Base-by-base conservation (phyloP, 1,139 yeast species). In the Pichia sp. region DNA sequence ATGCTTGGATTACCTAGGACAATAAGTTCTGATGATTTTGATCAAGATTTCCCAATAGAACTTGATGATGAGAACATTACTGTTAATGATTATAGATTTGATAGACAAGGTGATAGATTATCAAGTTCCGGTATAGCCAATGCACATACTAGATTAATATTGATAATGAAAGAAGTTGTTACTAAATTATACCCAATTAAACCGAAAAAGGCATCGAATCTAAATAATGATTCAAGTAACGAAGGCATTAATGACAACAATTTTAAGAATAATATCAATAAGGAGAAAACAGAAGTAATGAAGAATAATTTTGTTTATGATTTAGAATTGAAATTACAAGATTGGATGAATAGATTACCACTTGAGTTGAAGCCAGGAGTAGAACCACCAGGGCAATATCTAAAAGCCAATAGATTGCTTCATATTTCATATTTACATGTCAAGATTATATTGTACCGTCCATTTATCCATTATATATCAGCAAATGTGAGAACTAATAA, bases 41-140 rank as follows among this genome's bases (percentile, higher is more conserved):
- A 88, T 63, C 97, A 89, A 60, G 86, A 80, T 39, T 66, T 85
- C 47, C 96, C 96, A 1, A 69, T 74, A 25, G 96, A 86, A 52
- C 66, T 86, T 36, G 95, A 86, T 52, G 96, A 88, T 58, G 95
- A 86, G 55, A 80, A 82, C 58, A 79, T 88, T 42, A 85, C 95
- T 1, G 77, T 81, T 39, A 70, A 68, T 11, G 75, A 71, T 1
- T 77, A 69, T 56, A 68, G 63, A 49, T 56, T 52, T 52, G 54
- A 67, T 28, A 55, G 55, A 31, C 70, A 65, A 44, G 64, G 68
- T 5, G 64, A 63, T 31, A 63, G 72, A 42, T 60, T 85, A 28
- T 79, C 93, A 1, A 80, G 91, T 12, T 71, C 86, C 1, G 89
- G 79, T 1, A 83, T 89, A 52, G 93, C 96, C 3, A 88, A 86